Evolutionary conservation across 2,329 filamentous ascomycete genomes (phyloP).

Genomic region (Parafenestella ontariensis): DNA sequence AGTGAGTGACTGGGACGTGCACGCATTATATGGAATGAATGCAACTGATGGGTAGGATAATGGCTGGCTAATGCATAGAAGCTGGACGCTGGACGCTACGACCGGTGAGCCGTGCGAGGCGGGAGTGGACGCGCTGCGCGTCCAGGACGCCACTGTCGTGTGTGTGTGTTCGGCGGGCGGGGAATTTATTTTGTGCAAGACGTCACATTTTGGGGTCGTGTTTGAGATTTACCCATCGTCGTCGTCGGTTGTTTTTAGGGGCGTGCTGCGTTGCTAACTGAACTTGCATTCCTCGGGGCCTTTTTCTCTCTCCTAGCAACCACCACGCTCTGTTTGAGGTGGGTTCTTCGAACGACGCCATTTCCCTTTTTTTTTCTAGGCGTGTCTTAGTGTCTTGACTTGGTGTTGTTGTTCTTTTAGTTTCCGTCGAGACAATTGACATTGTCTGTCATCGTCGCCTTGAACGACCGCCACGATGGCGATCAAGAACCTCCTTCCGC

Average conservation of each 20-base stretch:
- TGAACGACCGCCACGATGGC: conserved; percentile 11
- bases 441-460: too few relatives aligned
- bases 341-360: too few relatives aligned
- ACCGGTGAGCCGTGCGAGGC: conserved; percentile 5
- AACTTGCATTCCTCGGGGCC: not conserved
- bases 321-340: too few relatives aligned
- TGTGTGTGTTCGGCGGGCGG: not conserved
- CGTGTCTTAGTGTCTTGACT: too few relatives aligned
- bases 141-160: not conserved
- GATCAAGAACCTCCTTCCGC: conserved; percentile 15
- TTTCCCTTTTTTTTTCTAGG: too few relatives aligned
- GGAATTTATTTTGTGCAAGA: not conserved
- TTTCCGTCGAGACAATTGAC: too few relatives aligned
- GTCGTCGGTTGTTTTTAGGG: not conserved
- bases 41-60: too few relatives aligned
- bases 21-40: not conserved
- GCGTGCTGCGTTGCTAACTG: too few relatives aligned
- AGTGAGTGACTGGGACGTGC: not conserved
- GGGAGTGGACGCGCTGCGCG: conserved; percentile 3
- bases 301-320: too few relatives aligned
- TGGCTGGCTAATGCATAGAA: too few relatives aligned
- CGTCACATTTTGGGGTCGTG: conserved; percentile 2
- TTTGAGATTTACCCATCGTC: not conserved
- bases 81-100: not conserved
- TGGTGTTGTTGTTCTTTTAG: too few relatives aligned